Conservation (phyloP, 78 protist genomes). For the Mastigamoeba balamuthi region DNA sequence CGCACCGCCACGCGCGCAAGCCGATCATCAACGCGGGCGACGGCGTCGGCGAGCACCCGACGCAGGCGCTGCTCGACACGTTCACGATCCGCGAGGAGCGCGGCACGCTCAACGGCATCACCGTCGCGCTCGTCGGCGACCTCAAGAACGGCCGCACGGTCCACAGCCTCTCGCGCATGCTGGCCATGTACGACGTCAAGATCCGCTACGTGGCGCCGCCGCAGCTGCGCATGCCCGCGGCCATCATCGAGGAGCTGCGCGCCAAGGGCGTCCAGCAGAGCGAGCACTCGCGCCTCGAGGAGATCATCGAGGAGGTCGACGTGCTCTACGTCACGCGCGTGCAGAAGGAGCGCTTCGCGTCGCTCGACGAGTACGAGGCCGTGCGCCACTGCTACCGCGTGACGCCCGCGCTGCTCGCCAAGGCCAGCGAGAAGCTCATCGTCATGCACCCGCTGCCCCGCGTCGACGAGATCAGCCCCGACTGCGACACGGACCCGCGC, state of each 20-base stretch:
- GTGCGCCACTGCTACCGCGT: conserved; percentile 16
- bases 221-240: conserved; percentile 52
- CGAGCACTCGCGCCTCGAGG: not conserved
- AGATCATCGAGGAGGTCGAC: conserved; percentile 48
- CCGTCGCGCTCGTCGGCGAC: conserved; percentile 79
- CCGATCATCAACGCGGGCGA: conserved; percentile 93
- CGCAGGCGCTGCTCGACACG: conserved; percentile 84
- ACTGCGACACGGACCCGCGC: conserved; percentile 78
- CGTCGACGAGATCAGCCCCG: conserved; percentile 67
- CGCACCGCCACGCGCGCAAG: conserved; percentile 31
- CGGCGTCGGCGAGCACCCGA: conserved; percentile 93
- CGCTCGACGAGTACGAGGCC: conserved; percentile 28
- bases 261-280: conserved; percentile 23
- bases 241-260: conserved; percentile 17
- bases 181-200: conserved; percentile 41
- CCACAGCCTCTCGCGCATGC: conserved; percentile 62
- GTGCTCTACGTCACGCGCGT: conserved; percentile 86
- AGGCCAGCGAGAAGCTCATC: conserved; percentile 58
- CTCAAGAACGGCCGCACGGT: conserved; percentile 73
- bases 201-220: conserved; percentile 59
- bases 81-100: conserved; percentile 84
- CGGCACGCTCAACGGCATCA: conserved; percentile 79
- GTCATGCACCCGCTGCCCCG: conserved; percentile 93
- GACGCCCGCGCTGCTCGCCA: conserved; percentile 49
- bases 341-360: conserved; percentile 78